Evolutionary conservation across 805 yeast genomes (phyloP).

Genomic region (Wickerhamomyces pijperi): DNA sequence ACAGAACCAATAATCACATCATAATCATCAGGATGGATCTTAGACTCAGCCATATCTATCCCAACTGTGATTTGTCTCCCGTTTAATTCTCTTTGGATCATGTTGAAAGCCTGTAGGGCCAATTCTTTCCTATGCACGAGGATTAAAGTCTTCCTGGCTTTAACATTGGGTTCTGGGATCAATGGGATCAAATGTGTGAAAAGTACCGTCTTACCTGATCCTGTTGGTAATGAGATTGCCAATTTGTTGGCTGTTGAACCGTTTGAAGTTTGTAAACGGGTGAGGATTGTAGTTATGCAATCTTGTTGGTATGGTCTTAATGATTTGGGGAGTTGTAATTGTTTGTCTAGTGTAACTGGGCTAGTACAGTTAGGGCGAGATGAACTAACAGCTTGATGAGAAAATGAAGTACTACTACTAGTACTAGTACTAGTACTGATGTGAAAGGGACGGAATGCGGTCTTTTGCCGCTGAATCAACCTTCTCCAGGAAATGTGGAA

Average conservation of each 20-base stretch:
- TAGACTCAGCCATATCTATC: conserved; percentile 55
- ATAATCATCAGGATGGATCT: conserved; percentile 27
- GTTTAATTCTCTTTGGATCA: conserved; percentile 41
- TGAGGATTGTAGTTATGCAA: too few relatives aligned
- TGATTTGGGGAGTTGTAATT: too few relatives aligned
- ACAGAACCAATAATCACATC: conserved; percentile 75
- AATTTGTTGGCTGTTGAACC: conserved; percentile 38
- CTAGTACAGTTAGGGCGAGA: too few relatives aligned
- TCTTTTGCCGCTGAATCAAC: too few relatives aligned
- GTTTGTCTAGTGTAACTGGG: too few relatives aligned
- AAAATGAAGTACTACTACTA: too few relatives aligned
- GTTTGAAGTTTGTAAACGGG: conserved; percentile 39
- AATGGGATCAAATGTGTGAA: conserved; percentile 47
- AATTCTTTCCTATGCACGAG: conserved; percentile 78
- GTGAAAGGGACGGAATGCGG: too few relatives aligned
- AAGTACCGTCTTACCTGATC: conserved; percentile 88
- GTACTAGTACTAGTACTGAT: too few relatives aligned
- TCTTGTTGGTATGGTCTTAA: conserved; percentile 26
- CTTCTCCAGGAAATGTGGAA: too few relatives aligned
- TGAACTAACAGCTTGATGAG: too few relatives aligned
- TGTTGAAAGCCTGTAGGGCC: conserved; percentile 53
- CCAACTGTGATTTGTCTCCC: conserved; percentile 36
- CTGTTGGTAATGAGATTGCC: conserved; percentile 84
- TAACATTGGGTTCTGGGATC: conserved; percentile 21
- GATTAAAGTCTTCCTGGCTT: conserved; percentile 34